Conservation (phyloP, 192 early-diverging fungal species). For the Backusella morwellensis region DNA sequence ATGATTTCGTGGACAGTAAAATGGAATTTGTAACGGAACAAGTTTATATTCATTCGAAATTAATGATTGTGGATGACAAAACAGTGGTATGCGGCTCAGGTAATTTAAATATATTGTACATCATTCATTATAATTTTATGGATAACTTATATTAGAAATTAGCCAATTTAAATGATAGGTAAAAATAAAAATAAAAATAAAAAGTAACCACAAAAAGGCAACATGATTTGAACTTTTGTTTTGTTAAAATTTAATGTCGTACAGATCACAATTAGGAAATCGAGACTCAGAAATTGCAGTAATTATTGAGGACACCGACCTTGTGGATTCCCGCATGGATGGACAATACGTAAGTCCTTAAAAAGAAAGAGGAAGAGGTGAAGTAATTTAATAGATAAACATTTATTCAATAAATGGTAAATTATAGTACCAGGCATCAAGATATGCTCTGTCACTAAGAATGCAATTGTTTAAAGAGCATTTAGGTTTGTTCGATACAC, state of each 20-base stretch:
- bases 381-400: neutral
- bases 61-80: conserved; percentile 86
- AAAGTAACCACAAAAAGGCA: neutral
- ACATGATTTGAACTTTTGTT: neutral
- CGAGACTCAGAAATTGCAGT: conserved; percentile 89
- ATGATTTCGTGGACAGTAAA: conserved; percentile 23
- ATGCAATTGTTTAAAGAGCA: conserved; percentile 83
- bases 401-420: neutral
- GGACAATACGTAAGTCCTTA: conserved; percentile 47
- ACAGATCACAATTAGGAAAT: conserved; percentile 80
- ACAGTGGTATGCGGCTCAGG: conserved; percentile 79
- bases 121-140: neutral
- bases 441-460: conserved; percentile 70
- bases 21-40: conserved; percentile 70
- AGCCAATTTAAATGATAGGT: conserved; percentile 40
- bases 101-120: conserved; percentile 17
- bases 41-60: conserved; percentile 85
- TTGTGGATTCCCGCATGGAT: conserved; percentile 68
- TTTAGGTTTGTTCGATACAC: conserved; percentile 59
- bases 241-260: conserved; percentile 7
- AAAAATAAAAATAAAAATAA: neutral
- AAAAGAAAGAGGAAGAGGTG: neutral
- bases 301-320: conserved; percentile 75
- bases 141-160: neutral
- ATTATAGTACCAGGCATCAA: conserved; percentile 60